A percentile compares a stretch with the other conserved stretches of the same genome.
Conservation (phyloP, 108 stramenopile species). For the Mediolabrus comicus region DNA sequence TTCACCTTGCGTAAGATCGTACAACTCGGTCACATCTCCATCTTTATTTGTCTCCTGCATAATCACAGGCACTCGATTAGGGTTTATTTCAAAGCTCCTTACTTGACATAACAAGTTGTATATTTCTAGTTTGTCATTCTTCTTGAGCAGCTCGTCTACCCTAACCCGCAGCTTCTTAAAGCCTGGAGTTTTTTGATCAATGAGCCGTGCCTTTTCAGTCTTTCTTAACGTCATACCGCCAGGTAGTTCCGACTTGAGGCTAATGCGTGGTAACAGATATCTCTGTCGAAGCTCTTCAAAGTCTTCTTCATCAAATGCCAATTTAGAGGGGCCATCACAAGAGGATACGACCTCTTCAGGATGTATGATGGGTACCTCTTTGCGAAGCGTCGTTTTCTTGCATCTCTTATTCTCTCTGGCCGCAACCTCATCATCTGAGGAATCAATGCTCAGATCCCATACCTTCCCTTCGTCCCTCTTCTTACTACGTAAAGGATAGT, state of each 20-base stretch:
- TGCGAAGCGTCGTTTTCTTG: not conserved
- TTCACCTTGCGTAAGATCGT: constrained; percentile 17
- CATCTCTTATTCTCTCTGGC: not conserved
- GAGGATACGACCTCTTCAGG: not conserved
- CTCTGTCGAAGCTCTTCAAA: constrained; percentile 12
- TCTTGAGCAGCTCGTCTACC: constrained; percentile 12
- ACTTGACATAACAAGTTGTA: constrained; percentile 26
- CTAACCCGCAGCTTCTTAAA: constrained; percentile 11
- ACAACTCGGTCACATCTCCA: constrained; percentile 4
- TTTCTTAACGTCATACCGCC: constrained; percentile 24
- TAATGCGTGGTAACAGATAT: constrained; percentile 24
- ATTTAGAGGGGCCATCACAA: not conserved
- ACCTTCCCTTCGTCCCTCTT: not conserved
- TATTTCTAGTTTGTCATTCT: constrained; percentile 4
- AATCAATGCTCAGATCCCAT: not conserved
- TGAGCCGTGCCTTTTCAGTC: constrained; percentile 7
- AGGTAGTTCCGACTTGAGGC: constrained; percentile 3
- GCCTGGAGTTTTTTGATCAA: constrained; percentile 13
- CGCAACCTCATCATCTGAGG: not conserved
- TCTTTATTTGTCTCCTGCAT: constrained; percentile 1
- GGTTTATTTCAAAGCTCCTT: constrained; percentile 24
- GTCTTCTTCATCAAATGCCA: constrained; percentile 12
- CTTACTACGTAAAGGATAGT: not conserved
- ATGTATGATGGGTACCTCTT: not conserved
- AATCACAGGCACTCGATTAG: constrained; percentile 4